Evolutionary conservation across 805 yeast species (phyloP), one percentile per base, ranked within the genome.

Genomic region (Metschnikowia gelsemii): DNA sequence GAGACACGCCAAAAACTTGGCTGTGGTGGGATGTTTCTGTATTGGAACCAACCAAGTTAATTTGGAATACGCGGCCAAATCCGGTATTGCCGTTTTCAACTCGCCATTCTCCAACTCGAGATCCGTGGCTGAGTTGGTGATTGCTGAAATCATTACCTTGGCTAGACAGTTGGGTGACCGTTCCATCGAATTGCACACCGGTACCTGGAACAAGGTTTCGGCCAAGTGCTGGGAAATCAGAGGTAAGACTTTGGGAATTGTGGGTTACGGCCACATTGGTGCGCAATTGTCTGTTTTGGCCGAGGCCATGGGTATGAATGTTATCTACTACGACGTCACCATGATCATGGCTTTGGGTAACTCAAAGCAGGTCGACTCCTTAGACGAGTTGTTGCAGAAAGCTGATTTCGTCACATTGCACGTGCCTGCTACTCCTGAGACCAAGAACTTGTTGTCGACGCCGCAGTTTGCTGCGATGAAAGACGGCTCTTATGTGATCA

Each of bases 11-110:
- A 84, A 82, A 64, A 87, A 91, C 72, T 76, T 93, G 66, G 86
- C 86, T 20, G 90, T 80, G 23, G 74, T 93, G 66, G 99, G 99
- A 43, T 93, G 99, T 73, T 93, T 93, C 85, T 93, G 99, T 77
- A 93, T 93, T 55, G 99, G 99, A 59, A 93, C 98, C 47, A 93
- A 93, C 73, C 99, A 93, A 72, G 99, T 93, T 42, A 95, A 93
- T 64, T 76, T 90, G 50, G 87, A 86, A 54, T 86, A 63, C 57
- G 99, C 99, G 43, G 96, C 98, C 50, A 79, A 83, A 58, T 77
- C 79, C 36, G 99, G 99, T 71, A 79, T 91, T 64, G 90, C 97
- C 34, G 99, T 93, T 18, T 93, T 93, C 83, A 88, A 89, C 77
- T 90, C 99, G 24, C 99, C 99, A 38, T 93, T 93, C 73, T 89